Evolutionary conservation across 805 yeast species (phyloP), one percentile per base, ranked within the genome.

Genomic region (Zygotorulaspora danielsina): DNA sequence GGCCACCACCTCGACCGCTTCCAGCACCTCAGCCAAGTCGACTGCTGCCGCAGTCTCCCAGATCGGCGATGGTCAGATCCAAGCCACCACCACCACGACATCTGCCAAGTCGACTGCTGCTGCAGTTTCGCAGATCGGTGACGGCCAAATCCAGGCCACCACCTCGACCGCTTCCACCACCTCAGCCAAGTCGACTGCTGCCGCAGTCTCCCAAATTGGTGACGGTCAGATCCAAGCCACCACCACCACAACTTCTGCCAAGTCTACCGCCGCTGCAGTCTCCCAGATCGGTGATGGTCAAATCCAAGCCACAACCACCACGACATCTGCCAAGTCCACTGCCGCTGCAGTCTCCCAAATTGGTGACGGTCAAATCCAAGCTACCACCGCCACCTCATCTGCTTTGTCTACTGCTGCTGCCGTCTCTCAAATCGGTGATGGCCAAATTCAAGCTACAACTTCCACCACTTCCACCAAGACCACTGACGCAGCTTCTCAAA

Each of bases 271-370:
- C 21, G 48, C 60, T 11, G 52, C 66, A 22, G 59, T 58, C 32
- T 58, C 71, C 42, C 76, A 72, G 52, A 64, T 69, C 42, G 53
- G 57, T 38, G 76, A 71, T 43, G 74, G 74, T 45, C 72, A 67
- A 53, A 59, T 61, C 30, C 69, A 67, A 54, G 70, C 70, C 38
- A 61, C 72, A 30, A 58, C 73, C 53, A 69, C 70, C 38, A 61
- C 72, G 31, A 58, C 73, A 29, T 51, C 64, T 22, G 46, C 69
- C 27, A 60, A 69, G 27, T 20, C 51, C 20, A 50, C 51, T 44
- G 49, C 71, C 41, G 65, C 60, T 42, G 62, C 69, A 34, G 58
- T 55, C 10, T 55, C 66, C 16, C 68, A 63, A 50, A 67, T 65
- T 41, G 53, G 57, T 40, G 76, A 71, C 44, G 75, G 75, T 45